A percentile compares a stretch with the other conserved stretches of the same genome.
Conservation (phyloP, 176 grass and related monocot genomes). For the Lolium rigidum region DNA sequence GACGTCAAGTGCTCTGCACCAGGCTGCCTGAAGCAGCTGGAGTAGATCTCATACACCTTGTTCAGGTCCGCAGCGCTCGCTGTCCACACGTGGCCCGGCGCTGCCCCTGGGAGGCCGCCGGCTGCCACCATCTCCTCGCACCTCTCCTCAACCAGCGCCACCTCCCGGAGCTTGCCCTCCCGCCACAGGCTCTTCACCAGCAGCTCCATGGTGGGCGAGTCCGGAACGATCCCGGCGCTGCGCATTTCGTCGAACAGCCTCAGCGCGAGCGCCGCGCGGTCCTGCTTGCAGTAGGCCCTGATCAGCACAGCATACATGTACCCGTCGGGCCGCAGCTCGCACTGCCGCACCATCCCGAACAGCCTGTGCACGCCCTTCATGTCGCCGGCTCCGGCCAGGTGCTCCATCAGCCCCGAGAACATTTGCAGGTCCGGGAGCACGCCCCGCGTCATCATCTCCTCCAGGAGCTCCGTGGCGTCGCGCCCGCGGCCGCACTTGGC, state of each 20-base stretch:
- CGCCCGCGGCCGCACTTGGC: constrained; percentile 61
- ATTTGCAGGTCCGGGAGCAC: constrained; percentile 82
- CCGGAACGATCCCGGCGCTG: constrained; percentile 53
- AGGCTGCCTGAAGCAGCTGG: constrained; percentile 52
- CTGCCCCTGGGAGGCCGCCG: constrained; percentile 47
- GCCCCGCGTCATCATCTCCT: constrained; percentile 72
- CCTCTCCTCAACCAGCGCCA: constrained; percentile 65
- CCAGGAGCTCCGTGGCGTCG: constrained; percentile 67
- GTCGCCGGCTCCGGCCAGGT: constrained; percentile 68
- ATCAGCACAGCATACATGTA: constrained; percentile 86
- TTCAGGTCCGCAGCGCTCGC: constrained; percentile 62
- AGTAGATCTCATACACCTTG: constrained; percentile 69
- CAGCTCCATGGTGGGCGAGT: constrained; percentile 66
- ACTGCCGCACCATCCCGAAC: constrained; percentile 76
- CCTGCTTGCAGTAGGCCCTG: constrained; percentile 69
- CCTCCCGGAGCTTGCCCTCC: constrained; percentile 85
- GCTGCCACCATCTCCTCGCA: constrained; percentile 41
- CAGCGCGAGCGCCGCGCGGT: constrained; percentile 73
- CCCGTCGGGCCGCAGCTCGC: constrained; percentile 62
- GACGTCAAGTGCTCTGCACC: background rate
- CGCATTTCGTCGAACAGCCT: constrained; percentile 84
- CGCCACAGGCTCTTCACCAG: constrained; percentile 95
- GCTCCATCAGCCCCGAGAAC: constrained; percentile 81
- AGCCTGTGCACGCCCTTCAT: constrained; percentile 84
- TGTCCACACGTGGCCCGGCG: constrained; percentile 59